Evolutionary conservation across 306 rosid genomes (phyloP).

Genomic region (Cicer arietinum): DNA sequence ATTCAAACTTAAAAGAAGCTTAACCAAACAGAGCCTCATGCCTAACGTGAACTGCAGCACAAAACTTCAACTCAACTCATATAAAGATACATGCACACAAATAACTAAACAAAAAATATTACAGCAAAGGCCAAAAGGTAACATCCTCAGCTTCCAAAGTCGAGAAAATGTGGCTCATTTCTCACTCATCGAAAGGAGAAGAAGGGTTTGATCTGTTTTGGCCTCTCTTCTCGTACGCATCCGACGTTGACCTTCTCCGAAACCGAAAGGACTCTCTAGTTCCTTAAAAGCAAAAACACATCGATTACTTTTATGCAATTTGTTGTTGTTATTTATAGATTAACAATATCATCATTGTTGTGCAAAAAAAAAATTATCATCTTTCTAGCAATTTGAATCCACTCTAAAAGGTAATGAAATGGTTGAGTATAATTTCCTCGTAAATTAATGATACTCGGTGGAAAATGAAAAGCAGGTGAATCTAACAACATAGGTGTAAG

Average conservation of each 20-base stretch:
- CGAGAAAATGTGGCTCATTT: constrained; percentile 33
- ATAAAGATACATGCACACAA: constrained; percentile 26
- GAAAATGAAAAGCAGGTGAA: neutral
- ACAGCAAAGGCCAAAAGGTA: constrained; percentile 34
- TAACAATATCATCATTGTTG: neutral
- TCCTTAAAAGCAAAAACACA: constrained; percentile 46
- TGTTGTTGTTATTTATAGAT: neutral
- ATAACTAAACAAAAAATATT: constrained; percentile 41
- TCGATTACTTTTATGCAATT: neutral
- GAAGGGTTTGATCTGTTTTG: constrained; percentile 60
- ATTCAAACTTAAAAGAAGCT: neutral
- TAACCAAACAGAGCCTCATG: constrained; percentile 16
- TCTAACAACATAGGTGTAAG: neutral
- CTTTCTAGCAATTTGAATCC: constrained; percentile 16
- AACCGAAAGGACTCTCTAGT: constrained; percentile 72
- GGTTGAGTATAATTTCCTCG: neutral
- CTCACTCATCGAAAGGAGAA: constrained; percentile 79
- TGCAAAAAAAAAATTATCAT: no score
- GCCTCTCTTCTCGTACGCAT: constrained; percentile 65
- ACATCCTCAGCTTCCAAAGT: constrained; percentile 16
- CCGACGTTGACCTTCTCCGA: constrained; percentile 74
- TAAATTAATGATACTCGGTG: neutral
- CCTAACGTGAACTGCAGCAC: constrained; percentile 32
- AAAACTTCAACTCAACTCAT: constrained; percentile 6
- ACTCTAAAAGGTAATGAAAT: no score